Conservation (phyloP, 2,329 filamentous ascomycete genomes). For the Ceratocystiopsis minuta region DNA sequence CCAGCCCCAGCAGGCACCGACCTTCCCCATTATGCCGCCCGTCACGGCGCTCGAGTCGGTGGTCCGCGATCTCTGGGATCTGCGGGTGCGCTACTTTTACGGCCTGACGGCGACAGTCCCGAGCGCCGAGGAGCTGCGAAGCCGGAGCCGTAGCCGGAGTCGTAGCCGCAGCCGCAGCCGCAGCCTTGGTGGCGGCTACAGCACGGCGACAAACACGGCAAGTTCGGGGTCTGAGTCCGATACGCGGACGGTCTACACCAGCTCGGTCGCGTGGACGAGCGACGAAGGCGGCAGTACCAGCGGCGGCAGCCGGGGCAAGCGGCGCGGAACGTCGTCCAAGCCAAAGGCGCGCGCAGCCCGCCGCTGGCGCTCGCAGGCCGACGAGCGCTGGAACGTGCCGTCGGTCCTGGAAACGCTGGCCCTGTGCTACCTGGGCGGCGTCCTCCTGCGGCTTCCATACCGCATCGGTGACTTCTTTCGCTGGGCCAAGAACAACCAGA, state of each 20-base stretch:
- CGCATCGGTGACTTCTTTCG: conserved; percentile 52
- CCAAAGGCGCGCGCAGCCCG: conserved; percentile 15
- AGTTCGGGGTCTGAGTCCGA: conserved; percentile 3
- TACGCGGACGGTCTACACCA: conserved; percentile 7
- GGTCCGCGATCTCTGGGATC: conserved; percentile 69
- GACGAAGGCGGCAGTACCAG: conserved; percentile 1
- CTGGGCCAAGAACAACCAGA: conserved; percentile 48
- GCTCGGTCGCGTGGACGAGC: conserved; percentile 3
- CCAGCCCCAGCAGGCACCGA: conserved; percentile 12
- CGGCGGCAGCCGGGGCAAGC: conserved; percentile 10
- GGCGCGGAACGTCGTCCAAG: conserved; percentile 7
- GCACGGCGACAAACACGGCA: not conserved
- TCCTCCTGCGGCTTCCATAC: conserved; percentile 61
- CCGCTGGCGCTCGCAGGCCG: conserved; percentile 27
- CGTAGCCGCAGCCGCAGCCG: conserved; percentile 5
- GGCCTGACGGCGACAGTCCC: conserved; percentile 27
- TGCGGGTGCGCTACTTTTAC: conserved; percentile 42
- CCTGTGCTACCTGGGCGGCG: conserved; percentile 61
- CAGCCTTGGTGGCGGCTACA: not conserved
- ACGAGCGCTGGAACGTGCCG: conserved; percentile 38
- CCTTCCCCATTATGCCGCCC: conserved; percentile 12
- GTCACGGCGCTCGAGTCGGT: conserved; percentile 57
- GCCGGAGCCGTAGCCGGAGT: conserved; percentile 8
- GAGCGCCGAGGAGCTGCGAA: conserved; percentile 8
- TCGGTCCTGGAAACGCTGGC: conserved; percentile 56